Percentiles rank a stretch among this genome's conserved stretches.
These are phyloP conservation scores for Candida patagonica DNA, from an alignment of 805 yeast species.

Conservation along the genomic window DNA sequence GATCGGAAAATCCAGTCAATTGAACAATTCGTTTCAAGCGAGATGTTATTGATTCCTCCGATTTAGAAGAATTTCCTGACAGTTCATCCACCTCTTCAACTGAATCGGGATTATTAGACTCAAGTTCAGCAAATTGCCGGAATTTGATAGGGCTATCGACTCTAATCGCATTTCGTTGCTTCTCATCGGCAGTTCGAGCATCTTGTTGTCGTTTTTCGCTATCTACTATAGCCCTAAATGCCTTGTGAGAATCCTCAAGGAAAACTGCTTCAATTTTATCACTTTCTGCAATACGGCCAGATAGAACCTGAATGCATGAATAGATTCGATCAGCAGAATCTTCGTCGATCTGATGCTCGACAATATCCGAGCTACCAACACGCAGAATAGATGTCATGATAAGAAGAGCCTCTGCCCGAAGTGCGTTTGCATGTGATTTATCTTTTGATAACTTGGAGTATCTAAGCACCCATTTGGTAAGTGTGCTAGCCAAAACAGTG, in stretches of 20 bases:
- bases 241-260: conserved; percentile 78
- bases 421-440: conserved; percentile 55
- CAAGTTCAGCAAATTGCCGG: conserved; percentile 59
- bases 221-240: conserved; percentile 64
- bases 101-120: conserved; percentile 30
- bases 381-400: conserved; percentile 86
- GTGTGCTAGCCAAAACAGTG: conserved; percentile 76
- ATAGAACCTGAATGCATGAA: conserved; percentile 71
- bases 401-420: conserved; percentile 90
- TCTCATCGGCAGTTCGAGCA: conserved; percentile 44
- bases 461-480: conserved; percentile 79
- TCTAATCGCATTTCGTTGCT: conserved; percentile 58
- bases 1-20: conserved; percentile 96
- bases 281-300: conserved; percentile 37
- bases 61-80: conserved; percentile 27
- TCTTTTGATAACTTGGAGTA: conserved; percentile 49
- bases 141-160: conserved; percentile 71
- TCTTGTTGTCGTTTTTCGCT: conserved; percentile 50
- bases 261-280: conserved; percentile 53
- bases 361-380: conserved; percentile 68
- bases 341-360: conserved; percentile 76
- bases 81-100: conserved; percentile 47
- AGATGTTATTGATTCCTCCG: conserved; percentile 49
- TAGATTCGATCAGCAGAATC: conserved; percentile 93
- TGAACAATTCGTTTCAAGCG: conserved; percentile 83